Percentiles rank a stretch among this genome's conserved stretches.
phyloP scores from a whole-genome alignment of 2,329 filamentous ascomycete genomes.

The Fusarium sp. region DNA sequence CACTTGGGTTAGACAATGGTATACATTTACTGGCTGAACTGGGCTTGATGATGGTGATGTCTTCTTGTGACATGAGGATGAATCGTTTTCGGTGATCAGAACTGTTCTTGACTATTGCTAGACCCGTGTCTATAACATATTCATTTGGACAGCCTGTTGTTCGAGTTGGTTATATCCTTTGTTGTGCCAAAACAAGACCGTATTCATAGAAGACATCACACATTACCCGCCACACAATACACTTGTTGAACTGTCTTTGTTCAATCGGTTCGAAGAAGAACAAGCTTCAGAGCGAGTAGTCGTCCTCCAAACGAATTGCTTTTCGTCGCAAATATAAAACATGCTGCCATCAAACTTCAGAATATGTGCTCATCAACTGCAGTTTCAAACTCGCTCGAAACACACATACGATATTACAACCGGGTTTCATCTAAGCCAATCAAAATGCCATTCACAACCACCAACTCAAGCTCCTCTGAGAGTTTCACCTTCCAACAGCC shows the following conservation, averaged over 20 bases:
- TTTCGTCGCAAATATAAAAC: conserved; percentile 1
- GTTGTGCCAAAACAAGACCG: not conserved
- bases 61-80: not conserved
- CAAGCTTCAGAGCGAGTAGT: accelerated
- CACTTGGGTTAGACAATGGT: conserved; percentile 9
- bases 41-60: not conserved
- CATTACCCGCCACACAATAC: not conserved
- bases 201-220: not conserved
- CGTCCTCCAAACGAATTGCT: too few species aligned
- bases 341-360: too few species aligned
- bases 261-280: not conserved
- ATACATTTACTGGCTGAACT: not conserved
- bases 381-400: not conserved
- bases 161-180: not conserved
- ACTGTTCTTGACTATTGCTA: not conserved
- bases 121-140: not conserved
- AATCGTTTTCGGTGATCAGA: not conserved
- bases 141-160: not conserved
- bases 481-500: conserved; percentile 25
- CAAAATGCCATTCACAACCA: not conserved
- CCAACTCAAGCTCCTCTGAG: not conserved
- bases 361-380: not conserved
- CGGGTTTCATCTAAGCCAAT: not conserved
- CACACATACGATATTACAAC: not conserved
- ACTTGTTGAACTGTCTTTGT: not conserved